Evolutionary conservation across 208 protist species (phyloP).

Genomic region (Acanthamoeba sp.): DNA sequence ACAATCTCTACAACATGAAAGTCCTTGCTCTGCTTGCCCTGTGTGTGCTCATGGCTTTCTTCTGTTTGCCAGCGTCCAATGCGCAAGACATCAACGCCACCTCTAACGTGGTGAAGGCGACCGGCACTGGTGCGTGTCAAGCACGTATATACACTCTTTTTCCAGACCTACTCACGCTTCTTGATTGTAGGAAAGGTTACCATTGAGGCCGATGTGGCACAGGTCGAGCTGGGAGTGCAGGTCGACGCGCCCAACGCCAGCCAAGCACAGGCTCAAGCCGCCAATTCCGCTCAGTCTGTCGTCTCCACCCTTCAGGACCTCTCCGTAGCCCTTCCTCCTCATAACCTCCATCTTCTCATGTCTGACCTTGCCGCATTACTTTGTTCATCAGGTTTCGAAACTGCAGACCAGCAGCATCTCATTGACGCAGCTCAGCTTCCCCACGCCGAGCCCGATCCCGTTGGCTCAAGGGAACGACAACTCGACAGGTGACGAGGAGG

Average conservation of each 20-base stretch:
- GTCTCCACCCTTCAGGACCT: not conserved
- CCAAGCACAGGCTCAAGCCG: slow-evolving; percentile 14
- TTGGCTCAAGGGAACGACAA: not conserved
- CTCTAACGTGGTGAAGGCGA: not conserved
- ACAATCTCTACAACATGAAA: not conserved
- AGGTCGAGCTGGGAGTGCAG: slow-evolving; percentile 54
- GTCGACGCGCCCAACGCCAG: slow-evolving; percentile 41
- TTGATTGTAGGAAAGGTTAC: slow-evolving; percentile 9
- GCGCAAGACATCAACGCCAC: not conserved
- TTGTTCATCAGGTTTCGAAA: slow-evolving; percentile 45
- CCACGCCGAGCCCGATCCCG: not conserved
- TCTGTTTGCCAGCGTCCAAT: not conserved
- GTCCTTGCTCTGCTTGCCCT: not conserved
- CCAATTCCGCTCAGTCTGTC: not conserved
- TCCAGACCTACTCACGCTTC: not conserved
- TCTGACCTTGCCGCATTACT: not conserved
- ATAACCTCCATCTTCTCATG: not conserved
- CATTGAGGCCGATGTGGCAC: not conserved
- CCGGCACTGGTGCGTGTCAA: not conserved
- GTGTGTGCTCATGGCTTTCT: not conserved
- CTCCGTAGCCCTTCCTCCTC: not conserved
- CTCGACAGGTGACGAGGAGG: not conserved
- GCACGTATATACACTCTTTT: no score
- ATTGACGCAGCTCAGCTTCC: slow-evolving; percentile 31
- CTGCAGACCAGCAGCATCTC: slow-evolving; percentile 54